Percentiles rank a stretch among this genome's conserved stretches.
phyloP scores from a whole-genome alignment of 2,329 filamentous ascomycete species.

The Ophiostoma angusticollis region DNA sequence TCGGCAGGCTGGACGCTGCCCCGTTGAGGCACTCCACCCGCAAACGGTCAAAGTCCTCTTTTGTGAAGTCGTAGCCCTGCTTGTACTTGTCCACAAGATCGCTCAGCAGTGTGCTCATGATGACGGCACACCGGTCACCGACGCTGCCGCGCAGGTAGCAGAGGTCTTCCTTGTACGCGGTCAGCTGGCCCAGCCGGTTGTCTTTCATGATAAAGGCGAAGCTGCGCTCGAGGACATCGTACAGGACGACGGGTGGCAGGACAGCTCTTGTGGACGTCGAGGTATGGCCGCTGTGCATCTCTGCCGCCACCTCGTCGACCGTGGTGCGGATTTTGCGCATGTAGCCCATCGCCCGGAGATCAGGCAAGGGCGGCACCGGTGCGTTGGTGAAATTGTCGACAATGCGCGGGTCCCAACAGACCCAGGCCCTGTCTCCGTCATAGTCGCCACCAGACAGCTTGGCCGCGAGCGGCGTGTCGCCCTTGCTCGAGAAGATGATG shows the following conservation, averaged over 20 bases:
- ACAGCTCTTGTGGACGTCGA: background rate
- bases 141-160: conserved; percentile 47
- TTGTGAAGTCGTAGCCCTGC: conserved; percentile 38
- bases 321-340: conserved; percentile 35
- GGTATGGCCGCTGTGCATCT: conserved; percentile 14
- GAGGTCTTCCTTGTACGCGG: conserved; percentile 48
- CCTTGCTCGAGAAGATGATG: conserved; percentile 59
- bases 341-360: conserved; percentile 34
- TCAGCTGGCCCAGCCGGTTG: conserved; percentile 50
- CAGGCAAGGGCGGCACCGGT: conserved; percentile 29
- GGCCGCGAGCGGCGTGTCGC: conserved; percentile 49
- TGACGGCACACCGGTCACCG: conserved; percentile 27
- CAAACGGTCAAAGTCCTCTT: conserved; percentile 28
- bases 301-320: conserved; percentile 30
- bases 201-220: conserved; percentile 46
- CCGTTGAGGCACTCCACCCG: conserved; percentile 12
- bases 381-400: conserved; percentile 56
- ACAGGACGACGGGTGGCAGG: conserved; percentile 15
- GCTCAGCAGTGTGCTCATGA: conserved; percentile 38
- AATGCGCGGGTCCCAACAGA: conserved; percentile 58
- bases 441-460: conserved; percentile 71
- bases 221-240: conserved; percentile 36
- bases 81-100: conserved; percentile 46
- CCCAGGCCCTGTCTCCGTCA: conserved; percentile 66
- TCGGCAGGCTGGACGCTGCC: conserved; percentile 14